Conservation (phyloP, 192 early-diverging fungal genomes). For the Linnemannia schmuckeri region DNA sequence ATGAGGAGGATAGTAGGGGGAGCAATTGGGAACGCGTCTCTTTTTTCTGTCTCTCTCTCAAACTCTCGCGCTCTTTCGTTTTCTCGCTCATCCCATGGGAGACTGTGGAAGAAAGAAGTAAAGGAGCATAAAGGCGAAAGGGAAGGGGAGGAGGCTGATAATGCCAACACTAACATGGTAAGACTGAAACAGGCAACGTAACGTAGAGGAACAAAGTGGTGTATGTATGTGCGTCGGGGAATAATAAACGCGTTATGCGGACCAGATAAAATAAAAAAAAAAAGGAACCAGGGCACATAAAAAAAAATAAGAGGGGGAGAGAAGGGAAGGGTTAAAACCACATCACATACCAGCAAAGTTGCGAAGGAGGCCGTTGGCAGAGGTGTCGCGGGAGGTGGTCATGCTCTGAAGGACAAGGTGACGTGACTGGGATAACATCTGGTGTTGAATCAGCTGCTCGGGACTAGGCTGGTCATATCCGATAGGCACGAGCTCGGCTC, state of each 20-base stretch:
- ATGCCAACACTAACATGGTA: background rate
- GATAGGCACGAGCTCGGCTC: slow-evolving; percentile 25
- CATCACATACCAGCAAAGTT: slow-evolving; percentile 10
- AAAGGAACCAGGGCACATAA: background rate
- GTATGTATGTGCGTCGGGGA: background rate
- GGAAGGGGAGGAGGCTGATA: background rate
- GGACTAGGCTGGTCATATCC: slow-evolving; percentile 46
- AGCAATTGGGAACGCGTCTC: background rate
- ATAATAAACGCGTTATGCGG: background rate
- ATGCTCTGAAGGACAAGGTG: slow-evolving; percentile 42
- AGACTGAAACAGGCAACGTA: background rate
- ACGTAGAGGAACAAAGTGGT: background rate
- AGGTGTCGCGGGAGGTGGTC: slow-evolving; percentile 12
- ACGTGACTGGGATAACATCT: slow-evolving; percentile 47
- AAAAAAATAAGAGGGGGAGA: background rate
- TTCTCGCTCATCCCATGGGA: background rate
- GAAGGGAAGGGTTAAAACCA: background rate
- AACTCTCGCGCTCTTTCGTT: background rate
- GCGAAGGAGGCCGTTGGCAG: slow-evolving; percentile 11
- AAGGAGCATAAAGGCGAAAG: slow-evolving; percentile 9
- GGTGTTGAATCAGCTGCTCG: slow-evolving; percentile 52
- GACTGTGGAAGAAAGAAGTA: background rate
- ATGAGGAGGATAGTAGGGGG: slow-evolving; percentile 4
- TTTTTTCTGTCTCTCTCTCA: background rate
- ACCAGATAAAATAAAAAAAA: background rate